Evolutionary conservation across 768 basidiomycete genomes (phyloP).

Genomic region (Xanthoconium stramineum): DNA sequence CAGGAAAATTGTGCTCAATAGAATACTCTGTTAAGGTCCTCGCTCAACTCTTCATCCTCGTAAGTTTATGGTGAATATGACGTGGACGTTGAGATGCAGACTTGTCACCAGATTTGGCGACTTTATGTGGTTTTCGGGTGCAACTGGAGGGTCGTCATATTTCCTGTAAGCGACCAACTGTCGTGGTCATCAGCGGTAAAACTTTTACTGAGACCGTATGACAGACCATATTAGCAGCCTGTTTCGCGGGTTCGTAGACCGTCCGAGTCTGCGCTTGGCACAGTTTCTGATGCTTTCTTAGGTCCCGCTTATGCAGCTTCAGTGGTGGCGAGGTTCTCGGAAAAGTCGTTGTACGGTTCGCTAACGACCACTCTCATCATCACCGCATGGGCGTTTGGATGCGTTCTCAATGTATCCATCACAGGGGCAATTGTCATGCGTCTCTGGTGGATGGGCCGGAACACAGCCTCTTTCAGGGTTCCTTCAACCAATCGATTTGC

Average conservation of each 20-base stretch:
- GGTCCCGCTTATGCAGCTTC: not conserved
- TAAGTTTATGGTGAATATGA: not conserved
- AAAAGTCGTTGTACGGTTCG: not conserved
- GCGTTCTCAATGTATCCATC: not conserved
- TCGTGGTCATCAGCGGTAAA: not conserved
- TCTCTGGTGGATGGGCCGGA: not conserved
- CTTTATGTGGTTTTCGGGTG: slow-evolving; percentile 1
- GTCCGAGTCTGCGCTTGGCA: not conserved
- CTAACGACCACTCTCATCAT: not conserved
- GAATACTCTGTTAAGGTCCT: not conserved
- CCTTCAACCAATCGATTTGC: not conserved
- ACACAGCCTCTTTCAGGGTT: not conserved
- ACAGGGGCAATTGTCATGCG: not conserved
- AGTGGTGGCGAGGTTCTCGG: not conserved
- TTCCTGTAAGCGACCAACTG: not conserved
- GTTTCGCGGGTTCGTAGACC: not conserved
- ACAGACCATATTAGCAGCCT: not conserved
- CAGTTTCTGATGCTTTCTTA: not conserved
- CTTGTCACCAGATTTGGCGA: not conserved
- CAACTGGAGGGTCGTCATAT: not conserved
- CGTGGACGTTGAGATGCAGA: not conserved
- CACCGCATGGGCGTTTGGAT: not conserved
- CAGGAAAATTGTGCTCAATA: not conserved
- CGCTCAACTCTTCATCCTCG: not conserved
- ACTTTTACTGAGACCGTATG: not conserved